Percentiles rank a stretch among this genome's conserved stretches.
Evolutionary conservation across 176 grass and related monocot genomes (phyloP).

Genomic region (Rhipidocladum racemiflorum): DNA sequence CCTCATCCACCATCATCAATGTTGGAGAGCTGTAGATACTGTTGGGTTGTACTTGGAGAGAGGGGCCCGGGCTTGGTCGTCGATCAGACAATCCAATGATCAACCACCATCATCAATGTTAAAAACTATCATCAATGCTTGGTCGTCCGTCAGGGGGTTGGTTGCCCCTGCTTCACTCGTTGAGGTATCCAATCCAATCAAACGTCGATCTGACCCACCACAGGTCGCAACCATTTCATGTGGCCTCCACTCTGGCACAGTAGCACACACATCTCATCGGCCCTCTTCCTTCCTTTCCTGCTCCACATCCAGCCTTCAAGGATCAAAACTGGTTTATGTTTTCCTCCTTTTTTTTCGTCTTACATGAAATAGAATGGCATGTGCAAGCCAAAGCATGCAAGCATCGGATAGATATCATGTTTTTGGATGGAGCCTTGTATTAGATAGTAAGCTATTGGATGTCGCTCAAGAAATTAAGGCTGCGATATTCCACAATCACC

Average conservation of each 20-base stretch:
- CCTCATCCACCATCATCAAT: background rate
- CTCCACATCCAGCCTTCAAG: background rate
- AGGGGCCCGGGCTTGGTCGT: slow-evolving; percentile 14
- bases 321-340: background rate
- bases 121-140: too few relatives aligned
- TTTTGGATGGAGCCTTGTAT: background rate
- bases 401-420: background rate
- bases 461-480: background rate
- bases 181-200: slow-evolving; percentile 33
- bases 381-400: background rate
- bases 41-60: background rate
- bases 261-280: background rate
- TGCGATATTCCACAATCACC: background rate
- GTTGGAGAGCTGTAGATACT: background rate
- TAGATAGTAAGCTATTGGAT: background rate
- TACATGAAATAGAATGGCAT: background rate
- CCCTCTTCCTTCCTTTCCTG: too few relatives aligned
- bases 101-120: too few relatives aligned
- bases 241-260: slow-evolving; percentile 6
- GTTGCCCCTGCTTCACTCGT: slow-evolving; percentile 4
- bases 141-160: slow-evolving; percentile 5
- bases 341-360: background rate
- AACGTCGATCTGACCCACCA: background rate
- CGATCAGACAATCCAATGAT: background rate
- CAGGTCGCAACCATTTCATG: slow-evolving; percentile 18